Evolutionary conservation across 2,329 filamentous ascomycete genomes (phyloP), one percentile per base, ranked within the genome.

Genomic region (Xylariales sp.): DNA sequence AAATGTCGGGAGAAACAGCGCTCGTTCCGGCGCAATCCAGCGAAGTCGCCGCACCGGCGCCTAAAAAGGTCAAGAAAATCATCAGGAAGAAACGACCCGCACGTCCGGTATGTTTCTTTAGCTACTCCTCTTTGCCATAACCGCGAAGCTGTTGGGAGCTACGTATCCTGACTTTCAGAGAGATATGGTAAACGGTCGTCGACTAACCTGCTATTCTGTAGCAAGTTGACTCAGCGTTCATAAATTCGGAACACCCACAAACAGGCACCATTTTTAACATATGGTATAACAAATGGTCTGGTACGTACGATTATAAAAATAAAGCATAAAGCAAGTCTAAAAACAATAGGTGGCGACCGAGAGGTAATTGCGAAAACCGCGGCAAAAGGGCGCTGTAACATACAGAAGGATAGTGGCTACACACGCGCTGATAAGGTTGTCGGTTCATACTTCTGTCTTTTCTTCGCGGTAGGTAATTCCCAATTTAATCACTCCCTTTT

Each of bases 231-330:
- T 89, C 94, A 1, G 89, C 91, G 48, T 90, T 90, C 50, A 87
- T 97, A 81, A 93, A 91, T 74, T 91, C 91, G 41, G 93, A 97
- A 75, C 91, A 93, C 3, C 92, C 93, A 1, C 94, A 98, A 76
- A 98, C 95, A 0, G 96, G 96, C 61, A 97, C 93, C 0, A 93
- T 94, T 66, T 99, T 96, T 86, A 99, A 99, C 81, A 97, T 97
- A 76, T 97, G 94, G 95, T 72, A 97, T 83, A 97, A 97, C 83
- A 98, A 97, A 81, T 98, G 95, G 94, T 92, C 91, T 0, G 96
- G 96, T 39, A 23, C 23, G 23, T 23, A 23, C 23, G 2, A 23
- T 23, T 23, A 23, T 23, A 23, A 23, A 23, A 23, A 23, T 23
- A 23, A 23, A 23, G 1, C 1, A 23, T 23, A 2, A 23, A 1